Evolutionary conservation across 495 filamentous ascomycete species (phyloP), one percentile per base, ranked within the genome.

Genomic region (Trichoderma reesei): DNA sequence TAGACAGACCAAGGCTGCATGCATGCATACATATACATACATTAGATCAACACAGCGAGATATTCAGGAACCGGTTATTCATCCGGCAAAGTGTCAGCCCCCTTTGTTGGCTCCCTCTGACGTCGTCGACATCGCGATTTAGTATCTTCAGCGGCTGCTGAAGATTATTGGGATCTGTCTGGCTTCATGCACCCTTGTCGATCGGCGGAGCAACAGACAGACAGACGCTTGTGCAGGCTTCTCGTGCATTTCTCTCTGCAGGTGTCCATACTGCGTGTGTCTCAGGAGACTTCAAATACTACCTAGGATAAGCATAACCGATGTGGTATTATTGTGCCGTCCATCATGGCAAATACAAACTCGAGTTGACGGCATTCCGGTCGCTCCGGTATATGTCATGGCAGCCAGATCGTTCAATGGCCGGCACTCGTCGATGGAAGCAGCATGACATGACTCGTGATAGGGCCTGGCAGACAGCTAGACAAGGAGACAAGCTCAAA

Each of bases 81-180:
- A 9, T 8, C 51, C 51, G 51, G 26, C 16, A 33, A 56, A 56
- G 51, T 56, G 26, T 56, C 51, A 56, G 26, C 51, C 26, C 46
- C 51, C 18, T 56, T 56, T 56, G 20, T 56, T 26, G 11, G 51
- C 51, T 56, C 33, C 26, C 51, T 56, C 51, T 56, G 51, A 56
- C 51, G 51, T 56, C 51, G 51, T 11, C 9, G 9, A 11, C 51
- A n/a, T 56, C 33, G 26, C 2, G n/a, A 44, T 13, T 16, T 54
- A 18, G n/a, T 18, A 9, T 54, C 20, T 56, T 46, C 11, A 13
- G 31, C 1, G 18, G 8, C 34, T 11, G 16, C 8, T 48, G 16
- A 5, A 44, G 39, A 0, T 20, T 54, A 33, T 56, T 56, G 51
- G 51, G 51, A 34, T 56, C 8, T 56, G 51, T 34, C 51, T 36